Base-by-base conservation (phyloP, 2,329 filamentous ascomycete species). In the Sporothrix schenckii region DNA sequence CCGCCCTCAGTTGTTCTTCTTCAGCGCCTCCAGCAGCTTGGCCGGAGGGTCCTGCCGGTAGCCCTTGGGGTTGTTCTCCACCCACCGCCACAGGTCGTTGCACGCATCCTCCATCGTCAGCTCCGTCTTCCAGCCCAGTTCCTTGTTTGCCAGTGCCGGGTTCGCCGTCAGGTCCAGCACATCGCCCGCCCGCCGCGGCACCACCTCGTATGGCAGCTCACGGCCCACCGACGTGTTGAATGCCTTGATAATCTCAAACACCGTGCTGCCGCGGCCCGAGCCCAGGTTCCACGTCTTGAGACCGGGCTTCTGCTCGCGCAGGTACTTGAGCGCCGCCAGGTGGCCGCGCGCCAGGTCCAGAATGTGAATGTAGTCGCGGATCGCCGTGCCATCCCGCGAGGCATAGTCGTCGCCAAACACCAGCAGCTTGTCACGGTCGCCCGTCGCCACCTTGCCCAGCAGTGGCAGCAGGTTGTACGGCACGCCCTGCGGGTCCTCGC, bases 321-420 rank as follows among this genome's bases (percentile, higher is more conserved):
- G 90, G 83, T 96, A 92, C 83, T 95, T 93, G 75, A 99, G 90
- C 27, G 96, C 95, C 72, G 92, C 88, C 71, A 97, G 84, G 80
- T 97, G 94, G 72, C 94, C 94, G 73, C 87, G 87, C 60, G 94
- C 92, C 30, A 97, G 89, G 78, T 97, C 94, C 73, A 97, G 86
- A 71, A 97, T 92, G 84, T 97, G 94, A 81, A 99, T 97, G 86
- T 99, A 99, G 83, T 99, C 95, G 76, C 95, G 91, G 80, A 97
- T 97, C 73, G 93, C 92, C 68, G 94, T 97, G 74, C 94, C 94
- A 79, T 97, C 94, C 76, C 89, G 91, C 68, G 93, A 97, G 44
- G 85, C 79, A 84, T 99, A 99, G 84, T 99, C 94, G 75, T 97
- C 91, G 73, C 95, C 95, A 79, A 97, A 99, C 13, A 99, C 93